A percentile compares a stretch with the other conserved stretches of the same genome.
These are phyloP conservation scores for Dissophora globulifera DNA, from an alignment of 192 early-diverging fungal genomes.

Conservation along the genomic window DNA sequence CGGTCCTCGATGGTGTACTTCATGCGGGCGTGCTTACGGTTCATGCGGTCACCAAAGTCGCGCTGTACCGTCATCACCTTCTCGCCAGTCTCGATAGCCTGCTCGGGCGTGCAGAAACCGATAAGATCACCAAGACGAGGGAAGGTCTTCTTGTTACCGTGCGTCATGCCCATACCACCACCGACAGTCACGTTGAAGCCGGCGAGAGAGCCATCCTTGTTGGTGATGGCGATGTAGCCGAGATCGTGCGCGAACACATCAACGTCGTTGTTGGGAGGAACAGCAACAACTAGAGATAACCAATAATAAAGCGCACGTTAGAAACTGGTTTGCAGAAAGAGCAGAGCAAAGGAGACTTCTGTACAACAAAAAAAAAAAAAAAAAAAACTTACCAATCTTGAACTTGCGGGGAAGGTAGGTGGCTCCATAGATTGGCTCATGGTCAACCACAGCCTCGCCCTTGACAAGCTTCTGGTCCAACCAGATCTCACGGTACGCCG, in stretches of 20 bases:
- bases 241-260: conserved; percentile 97
- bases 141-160: conserved; percentile 98
- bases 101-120: conserved; percentile 82
- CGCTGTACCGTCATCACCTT: conserved; percentile 94
- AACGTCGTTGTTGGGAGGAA: conserved; percentile 96
- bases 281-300: conserved; percentile 74
- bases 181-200: conserved; percentile 96
- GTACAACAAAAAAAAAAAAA: not conserved
- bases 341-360: not conserved
- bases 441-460: conserved; percentile 81
- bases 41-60: conserved; percentile 94
- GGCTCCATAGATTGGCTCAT: conserved; percentile 92
- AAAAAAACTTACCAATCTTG: conserved; percentile 78
- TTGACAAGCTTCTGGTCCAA: conserved; percentile 90
- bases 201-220: conserved; percentile 75
- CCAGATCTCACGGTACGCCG: conserved; percentile 98
- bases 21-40: conserved; percentile 97
- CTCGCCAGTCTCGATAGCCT: conserved; percentile 85
- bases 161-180: conserved; percentile 98
- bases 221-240: conserved; percentile 91
- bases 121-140: conserved; percentile 84
- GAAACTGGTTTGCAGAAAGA: not conserved
- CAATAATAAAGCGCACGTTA: not conserved
- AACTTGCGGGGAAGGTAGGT: conserved; percentile 97
- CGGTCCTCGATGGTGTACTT: conserved; percentile 99